Percentiles rank a stretch among this genome's conserved stretches.
phyloP scores from a whole-genome alignment of 164 flowering plant genomes.

The Saururus chinensis region DNA sequence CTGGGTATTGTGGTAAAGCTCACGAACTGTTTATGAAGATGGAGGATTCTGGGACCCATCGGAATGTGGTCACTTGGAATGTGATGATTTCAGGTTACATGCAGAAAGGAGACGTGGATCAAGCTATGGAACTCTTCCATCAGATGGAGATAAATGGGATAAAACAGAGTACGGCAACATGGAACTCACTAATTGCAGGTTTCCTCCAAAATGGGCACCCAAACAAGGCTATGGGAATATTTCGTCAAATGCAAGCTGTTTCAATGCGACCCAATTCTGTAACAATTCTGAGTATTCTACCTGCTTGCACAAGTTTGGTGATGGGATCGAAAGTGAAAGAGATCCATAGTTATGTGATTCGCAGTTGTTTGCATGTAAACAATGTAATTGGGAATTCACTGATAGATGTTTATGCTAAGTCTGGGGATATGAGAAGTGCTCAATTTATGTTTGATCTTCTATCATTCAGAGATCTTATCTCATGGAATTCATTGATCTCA shows the following conservation, averaged over 20 bases:
- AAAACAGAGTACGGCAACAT: constrained; percentile 16
- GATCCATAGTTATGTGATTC: constrained; percentile 15
- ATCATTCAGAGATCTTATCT: constrained; percentile 14
- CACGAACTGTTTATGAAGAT: constrained; percentile 20
- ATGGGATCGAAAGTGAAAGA: constrained; percentile 17
- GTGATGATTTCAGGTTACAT: constrained; percentile 25
- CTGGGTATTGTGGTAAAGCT: constrained; percentile 23
- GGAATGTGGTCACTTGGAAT: constrained; percentile 25
- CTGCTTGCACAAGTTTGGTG: constrained; percentile 20
- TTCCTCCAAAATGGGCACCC: constrained; percentile 15
- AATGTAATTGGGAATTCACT: constrained; percentile 13
- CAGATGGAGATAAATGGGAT: constrained; percentile 17
- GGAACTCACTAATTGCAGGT: constrained; percentile 24
- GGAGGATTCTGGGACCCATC: constrained; percentile 10
- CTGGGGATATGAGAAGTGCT: constrained; percentile 17
- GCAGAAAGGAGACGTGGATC: constrained; percentile 29
- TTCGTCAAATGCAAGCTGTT: constrained; percentile 21
- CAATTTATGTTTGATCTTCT: constrained; percentile 15
- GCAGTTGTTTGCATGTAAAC: constrained; percentile 8
- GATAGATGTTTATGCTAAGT: constrained; percentile 21
- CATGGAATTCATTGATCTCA: constrained; percentile 22
- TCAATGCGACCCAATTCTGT: constrained; percentile 16
- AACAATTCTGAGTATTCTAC: constrained; percentile 21
- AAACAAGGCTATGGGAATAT: constrained; percentile 17
- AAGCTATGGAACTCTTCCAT: constrained; percentile 21